Base-by-base conservation (phyloP, 495 filamentous ascomycete species). In the Tricharina praecox region DNA sequence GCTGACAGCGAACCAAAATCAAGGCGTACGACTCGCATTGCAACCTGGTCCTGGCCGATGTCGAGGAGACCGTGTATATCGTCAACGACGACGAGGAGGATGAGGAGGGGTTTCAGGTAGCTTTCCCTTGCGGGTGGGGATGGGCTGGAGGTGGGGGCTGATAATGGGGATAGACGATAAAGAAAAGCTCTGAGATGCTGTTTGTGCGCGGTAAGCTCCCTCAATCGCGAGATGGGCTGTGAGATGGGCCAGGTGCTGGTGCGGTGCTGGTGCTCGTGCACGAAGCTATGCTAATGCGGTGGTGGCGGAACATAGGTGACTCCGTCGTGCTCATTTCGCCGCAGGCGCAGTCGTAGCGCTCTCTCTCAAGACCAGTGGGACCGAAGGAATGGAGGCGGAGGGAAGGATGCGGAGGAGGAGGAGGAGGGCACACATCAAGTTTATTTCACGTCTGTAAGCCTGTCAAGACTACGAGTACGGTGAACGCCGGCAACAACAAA, bases 11-110 rank as follows among this genome's bases (percentile, higher is more conserved):
- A 20, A 50, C 32, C 23, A 33, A 23, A 19, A 34, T 23, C 8
- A 56, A 99, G 92, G 90, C 88, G 25, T 99, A 95, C 63, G 90
- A 99, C 62, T 90, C 82, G 56, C 90, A 99, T 63, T 96, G 90
- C 75, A 99, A 99, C 60, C 66, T 96, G n/a, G 84, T 99, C 3
- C 71, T 99, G 2, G 90, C 92, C 3, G 92, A 99, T 38, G 90
- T 93, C 7, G 85, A 95, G 61, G 90, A 99, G 69, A 96, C 86
- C 4, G 81, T 99, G 47, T 99, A 95, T 63, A 65, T 87, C 26
- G 78, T 93, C 2, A 77, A 78, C 26, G 78, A 82, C 39, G 90
- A 96, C 16, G 85, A 90, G 45, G 82, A 86, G 10, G 79, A 92
- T 42, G 84, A 87, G 58, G 69, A 62, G 19, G n/a, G n/a, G n/a